Evolutionary conservation across 2,329 filamentous ascomycete genomes (phyloP).

Genomic region (Colletotrichum sp.): DNA sequence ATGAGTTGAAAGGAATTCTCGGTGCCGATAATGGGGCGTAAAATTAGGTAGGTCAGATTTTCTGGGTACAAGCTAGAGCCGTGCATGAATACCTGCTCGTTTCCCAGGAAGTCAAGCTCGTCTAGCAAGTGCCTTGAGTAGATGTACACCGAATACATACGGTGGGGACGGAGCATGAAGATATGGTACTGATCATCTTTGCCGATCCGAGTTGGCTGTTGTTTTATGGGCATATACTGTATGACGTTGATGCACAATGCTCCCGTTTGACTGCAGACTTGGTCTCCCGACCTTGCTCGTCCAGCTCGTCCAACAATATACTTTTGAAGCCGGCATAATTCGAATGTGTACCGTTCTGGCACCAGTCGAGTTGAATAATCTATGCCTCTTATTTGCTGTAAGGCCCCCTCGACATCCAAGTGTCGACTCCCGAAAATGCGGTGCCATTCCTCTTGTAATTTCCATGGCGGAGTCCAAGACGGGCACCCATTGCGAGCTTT

Average conservation of each 20-base stretch:
- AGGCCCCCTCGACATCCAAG: no score
- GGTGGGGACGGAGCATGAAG: neutral
- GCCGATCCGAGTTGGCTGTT: neutral
- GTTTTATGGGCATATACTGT: neutral
- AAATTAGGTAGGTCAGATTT: neutral
- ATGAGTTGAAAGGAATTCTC: neutral
- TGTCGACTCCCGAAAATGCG: rapidly evolving
- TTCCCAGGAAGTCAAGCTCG: neutral
- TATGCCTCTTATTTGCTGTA: no score
- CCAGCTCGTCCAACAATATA: no score
- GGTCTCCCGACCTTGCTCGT: no score
- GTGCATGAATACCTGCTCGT: neutral
- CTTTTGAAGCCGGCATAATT: neutral
- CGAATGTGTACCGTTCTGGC: no score
- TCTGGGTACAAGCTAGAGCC: rapidly evolving
- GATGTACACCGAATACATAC: neutral
- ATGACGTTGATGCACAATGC: neutral
- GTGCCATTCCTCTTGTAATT: neutral
- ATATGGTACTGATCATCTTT: neutral
- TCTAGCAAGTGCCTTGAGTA: neutral
- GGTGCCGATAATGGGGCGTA: neutral
- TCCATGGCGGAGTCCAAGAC: neutral
- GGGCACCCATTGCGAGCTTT: neutral
- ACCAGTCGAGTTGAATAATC: no score
- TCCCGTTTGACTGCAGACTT: neutral